phyloP scores from a whole-genome alignment of 2,329 filamentous ascomycete species.

The Bipolaris sorokiniana region DNA sequence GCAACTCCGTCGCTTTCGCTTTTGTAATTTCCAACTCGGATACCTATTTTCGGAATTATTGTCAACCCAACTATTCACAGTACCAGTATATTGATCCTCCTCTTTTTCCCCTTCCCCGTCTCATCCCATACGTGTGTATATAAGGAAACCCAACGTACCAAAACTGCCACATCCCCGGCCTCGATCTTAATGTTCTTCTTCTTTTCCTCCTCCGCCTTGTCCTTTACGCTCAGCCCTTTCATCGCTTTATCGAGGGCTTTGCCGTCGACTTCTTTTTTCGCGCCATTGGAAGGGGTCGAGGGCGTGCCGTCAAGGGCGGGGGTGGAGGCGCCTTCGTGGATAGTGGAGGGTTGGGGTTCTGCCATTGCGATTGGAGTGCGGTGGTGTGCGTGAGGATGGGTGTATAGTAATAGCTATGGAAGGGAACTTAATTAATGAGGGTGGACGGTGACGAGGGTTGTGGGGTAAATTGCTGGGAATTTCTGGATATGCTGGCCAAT shows the following conservation, averaged over 20 bases:
- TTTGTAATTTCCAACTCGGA: slow-evolving; percentile 76
- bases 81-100: not conserved
- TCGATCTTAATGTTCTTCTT: slow-evolving; percentile 72
- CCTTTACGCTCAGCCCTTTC: slow-evolving; percentile 62
- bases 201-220: slow-evolving; percentile 47
- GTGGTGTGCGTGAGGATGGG: not conserved
- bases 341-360: slow-evolving; percentile 62
- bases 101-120: too few species aligned
- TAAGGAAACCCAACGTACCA: slow-evolving; percentile 59
- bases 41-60: slow-evolving; percentile 44
- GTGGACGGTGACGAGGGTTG: slow-evolving; percentile 2
- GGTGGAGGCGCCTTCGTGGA: slow-evolving; percentile 66
- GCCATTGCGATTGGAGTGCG: slow-evolving; percentile 58
- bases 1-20: slow-evolving; percentile 73
- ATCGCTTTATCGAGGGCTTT: slow-evolving; percentile 76
- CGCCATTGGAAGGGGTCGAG: slow-evolving; percentile 61
- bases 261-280: slow-evolving; percentile 68
- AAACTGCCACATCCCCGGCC: slow-evolving; percentile 69
- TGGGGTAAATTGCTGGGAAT: slow-evolving; percentile 14
- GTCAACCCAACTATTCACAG: slow-evolving; percentile 5
- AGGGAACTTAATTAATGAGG: too few species aligned
- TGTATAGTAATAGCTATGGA: too few species aligned
- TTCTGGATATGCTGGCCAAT: slow-evolving; percentile 21
- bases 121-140: not conserved
- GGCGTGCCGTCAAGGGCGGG: slow-evolving; percentile 37